Conservation (phyloP, 1,284 basidiomycete genomes). For the Sanghuangporus baumii region DNA sequence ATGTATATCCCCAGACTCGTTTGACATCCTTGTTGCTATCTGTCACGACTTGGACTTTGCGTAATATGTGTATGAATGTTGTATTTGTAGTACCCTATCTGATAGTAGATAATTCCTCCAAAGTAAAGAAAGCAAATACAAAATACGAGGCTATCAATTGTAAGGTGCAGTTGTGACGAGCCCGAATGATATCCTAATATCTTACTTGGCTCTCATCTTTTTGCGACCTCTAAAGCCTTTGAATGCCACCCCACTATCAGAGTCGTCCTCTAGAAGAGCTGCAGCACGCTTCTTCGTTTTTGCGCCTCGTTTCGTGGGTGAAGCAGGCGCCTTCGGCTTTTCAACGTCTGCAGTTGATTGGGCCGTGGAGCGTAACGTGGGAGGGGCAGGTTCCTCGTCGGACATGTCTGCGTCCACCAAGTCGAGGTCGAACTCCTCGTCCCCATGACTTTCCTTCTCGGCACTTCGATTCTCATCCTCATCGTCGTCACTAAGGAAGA, state of each 20-base stretch:
- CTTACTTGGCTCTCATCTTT: conserved; percentile 15
- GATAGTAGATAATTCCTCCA: neutral
- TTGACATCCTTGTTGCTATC: neutral
- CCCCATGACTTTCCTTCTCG: neutral
- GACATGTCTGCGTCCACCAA: neutral
- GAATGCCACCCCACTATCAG: conserved; percentile 63
- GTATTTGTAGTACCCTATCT: neutral
- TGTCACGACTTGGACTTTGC: neutral
- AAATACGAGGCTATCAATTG: too few relatives aligned
- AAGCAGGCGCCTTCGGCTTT: conserved; percentile 9
- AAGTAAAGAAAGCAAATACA: too few relatives aligned
- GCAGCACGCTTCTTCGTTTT: conserved; percentile 32
- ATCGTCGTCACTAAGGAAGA: conserved; percentile 40
- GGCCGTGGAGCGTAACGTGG: conserved; percentile 28
- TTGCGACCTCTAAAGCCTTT: conserved; percentile 50
- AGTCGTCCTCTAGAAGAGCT: conserved; percentile 55
- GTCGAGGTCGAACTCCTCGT: conserved; percentile 2
- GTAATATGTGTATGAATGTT: neutral
- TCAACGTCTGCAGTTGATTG: conserved; percentile 25
- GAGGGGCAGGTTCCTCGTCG: conserved; percentile 2
- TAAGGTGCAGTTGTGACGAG: too few relatives aligned
- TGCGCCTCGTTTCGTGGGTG: conserved; percentile 20
- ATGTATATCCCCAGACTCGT: neutral
- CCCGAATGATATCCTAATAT: neutral
- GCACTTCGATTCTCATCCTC: conserved; percentile 21